Percentiles rank a stretch among this genome's conserved stretches.
phyloP scores from a whole-genome alignment of 129 eudicot species.

The Flaveria linearis region DNA sequence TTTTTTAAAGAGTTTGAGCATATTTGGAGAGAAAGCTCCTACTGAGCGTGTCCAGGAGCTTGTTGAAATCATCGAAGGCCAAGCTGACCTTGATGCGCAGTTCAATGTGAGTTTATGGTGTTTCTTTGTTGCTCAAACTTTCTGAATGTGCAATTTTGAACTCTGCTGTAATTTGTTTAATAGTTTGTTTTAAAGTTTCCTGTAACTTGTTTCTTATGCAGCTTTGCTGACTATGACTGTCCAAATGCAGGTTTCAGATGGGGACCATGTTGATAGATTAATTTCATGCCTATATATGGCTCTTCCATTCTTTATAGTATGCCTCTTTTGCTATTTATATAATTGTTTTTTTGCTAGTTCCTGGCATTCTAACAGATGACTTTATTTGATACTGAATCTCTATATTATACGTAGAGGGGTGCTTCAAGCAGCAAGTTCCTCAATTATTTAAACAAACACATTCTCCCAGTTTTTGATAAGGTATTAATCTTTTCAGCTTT shows the following conservation, averaged over 20 bases:
- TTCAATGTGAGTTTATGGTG: conserved; percentile 57
- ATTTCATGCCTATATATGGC: conserved; percentile 91
- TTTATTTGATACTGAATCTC: conserved; percentile 17
- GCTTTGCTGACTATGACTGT: conserved; percentile 22
- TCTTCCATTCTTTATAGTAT: conserved; percentile 78
- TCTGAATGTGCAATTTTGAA: conserved; percentile 2
- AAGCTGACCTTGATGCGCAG: conserved; percentile 90
- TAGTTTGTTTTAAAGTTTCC: conserved; percentile 6
- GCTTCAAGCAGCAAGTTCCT: conserved; percentile 93
- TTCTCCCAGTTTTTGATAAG: conserved; percentile 82
- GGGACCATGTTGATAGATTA: conserved; percentile 80
- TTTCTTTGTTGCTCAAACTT: conserved; percentile 11
- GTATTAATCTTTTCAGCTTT: conserved; percentile 37
- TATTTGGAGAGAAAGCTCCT: conserved; percentile 92
- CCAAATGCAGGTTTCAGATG: conserved; percentile 67
- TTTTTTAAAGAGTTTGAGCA: conserved; percentile 72
- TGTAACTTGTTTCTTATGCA: conserved; percentile 1
- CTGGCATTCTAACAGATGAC: neutral
- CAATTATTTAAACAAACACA: conserved; percentile 77
- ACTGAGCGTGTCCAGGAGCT: conserved; percentile 82
- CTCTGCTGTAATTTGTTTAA: neutral
- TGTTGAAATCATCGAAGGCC: conserved; percentile 76
- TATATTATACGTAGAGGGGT: conserved; percentile 66
- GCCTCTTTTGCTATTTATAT: conserved; percentile 1
- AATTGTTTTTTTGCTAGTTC: neutral